These are phyloP conservation scores for Fraxinus dipetala DNA, from an alignment of 305 asterid species.

Conservation along the genomic window DNA sequence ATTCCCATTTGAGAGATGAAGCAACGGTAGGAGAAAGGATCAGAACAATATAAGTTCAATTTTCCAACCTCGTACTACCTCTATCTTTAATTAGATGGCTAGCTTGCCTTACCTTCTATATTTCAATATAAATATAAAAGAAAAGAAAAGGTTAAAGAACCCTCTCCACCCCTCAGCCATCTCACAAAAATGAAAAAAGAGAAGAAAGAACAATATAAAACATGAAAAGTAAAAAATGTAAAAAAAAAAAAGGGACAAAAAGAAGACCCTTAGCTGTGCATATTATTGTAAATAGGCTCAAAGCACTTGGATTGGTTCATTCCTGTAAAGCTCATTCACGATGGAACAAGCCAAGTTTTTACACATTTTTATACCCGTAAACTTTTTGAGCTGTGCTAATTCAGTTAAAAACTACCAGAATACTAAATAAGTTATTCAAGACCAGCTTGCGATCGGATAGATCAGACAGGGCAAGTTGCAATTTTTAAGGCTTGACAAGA, in stretches of 20 bases:
- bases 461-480: background rate
- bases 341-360: background rate
- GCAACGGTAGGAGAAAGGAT: background rate
- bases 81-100: background rate
- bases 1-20: background rate
- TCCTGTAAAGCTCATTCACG: background rate
- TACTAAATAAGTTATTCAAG: background rate
- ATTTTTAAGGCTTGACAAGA: background rate
- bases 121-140: background rate
- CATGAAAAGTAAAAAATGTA: background rate
- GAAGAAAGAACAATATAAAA: background rate
- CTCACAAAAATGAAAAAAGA: background rate
- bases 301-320: background rate
- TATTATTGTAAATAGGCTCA: background rate
- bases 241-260: background rate
- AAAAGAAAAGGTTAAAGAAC: background rate
- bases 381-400: background rate
- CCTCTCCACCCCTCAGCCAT: background rate
- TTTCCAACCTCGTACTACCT: background rate
- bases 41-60: background rate
- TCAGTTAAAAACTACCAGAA: background rate
- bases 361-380: background rate
- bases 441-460: background rate
- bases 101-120: background rate
- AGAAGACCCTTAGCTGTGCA: background rate